A percentile compares a stretch with the other conserved stretches of the same genome.
phyloP scores from a whole-genome alignment of 305 asterid genomes.

The Fraxinus baroniana region DNA sequence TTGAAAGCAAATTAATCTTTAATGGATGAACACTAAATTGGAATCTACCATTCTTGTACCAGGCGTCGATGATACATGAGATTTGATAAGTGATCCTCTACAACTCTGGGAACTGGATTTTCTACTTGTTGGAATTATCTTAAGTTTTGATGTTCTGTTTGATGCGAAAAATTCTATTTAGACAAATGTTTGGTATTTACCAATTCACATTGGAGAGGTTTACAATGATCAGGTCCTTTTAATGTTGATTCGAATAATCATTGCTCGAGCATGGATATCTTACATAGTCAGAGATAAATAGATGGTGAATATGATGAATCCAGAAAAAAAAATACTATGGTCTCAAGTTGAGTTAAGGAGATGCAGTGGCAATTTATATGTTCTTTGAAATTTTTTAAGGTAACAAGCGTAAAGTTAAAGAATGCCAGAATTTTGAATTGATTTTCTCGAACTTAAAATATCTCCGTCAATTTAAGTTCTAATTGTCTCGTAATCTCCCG shows the following conservation, averaged over 20 bases:
- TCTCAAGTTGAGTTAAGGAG: no score
- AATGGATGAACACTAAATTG: conserved; percentile 22
- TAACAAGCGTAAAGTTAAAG: no score
- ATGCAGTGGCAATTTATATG: no score
- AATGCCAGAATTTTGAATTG: no score
- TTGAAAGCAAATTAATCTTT: background rate
- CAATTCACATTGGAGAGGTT: background rate
- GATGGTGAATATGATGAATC: background rate
- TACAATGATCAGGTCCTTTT: background rate
- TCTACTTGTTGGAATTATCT: conserved; percentile 17
- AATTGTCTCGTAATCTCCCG: no score
- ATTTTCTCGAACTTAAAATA: no score
- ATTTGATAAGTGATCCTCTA: conserved; percentile 17
- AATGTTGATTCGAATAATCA: background rate
- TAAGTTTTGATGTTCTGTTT: conserved; percentile 3
- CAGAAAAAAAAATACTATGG: no score
- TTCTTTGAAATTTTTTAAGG: no score
- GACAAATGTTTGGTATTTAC: background rate
- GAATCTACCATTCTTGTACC: conserved; percentile 31
- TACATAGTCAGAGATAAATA: background rate
- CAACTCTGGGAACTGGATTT: background rate
- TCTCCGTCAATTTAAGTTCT: no score
- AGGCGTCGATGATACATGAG: conserved; percentile 61
- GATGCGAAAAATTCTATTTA: background rate
- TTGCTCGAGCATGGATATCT: background rate